A percentile compares a stretch with the other conserved stretches of the same genome.
Conservation (phyloP, 768 basidiomycete genomes). For the Tylopilus rubrobrunneus region DNA sequence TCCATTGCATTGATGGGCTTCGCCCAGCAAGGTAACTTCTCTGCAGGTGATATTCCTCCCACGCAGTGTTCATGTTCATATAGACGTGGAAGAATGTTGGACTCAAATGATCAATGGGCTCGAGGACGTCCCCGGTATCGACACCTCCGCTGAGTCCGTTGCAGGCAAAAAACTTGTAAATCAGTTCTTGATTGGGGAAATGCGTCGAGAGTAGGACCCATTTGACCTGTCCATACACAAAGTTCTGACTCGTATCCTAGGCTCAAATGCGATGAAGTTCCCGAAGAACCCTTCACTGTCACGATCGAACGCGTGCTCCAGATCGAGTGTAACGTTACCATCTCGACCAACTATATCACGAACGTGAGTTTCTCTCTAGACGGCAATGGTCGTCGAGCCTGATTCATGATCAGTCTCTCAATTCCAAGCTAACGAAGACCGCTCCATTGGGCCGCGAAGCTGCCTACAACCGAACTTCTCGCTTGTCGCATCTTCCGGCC, state of each 20-base stretch:
- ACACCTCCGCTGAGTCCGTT: slow-evolving; percentile 27
- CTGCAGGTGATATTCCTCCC: not conserved
- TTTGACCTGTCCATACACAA: slow-evolving; percentile 10
- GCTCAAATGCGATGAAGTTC: slow-evolving; percentile 75
- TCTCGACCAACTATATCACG: slow-evolving; percentile 80
- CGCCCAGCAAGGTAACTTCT: slow-evolving; percentile 68
- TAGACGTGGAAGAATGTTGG: slow-evolving; percentile 92
- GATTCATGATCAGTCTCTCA: slow-evolving; percentile 57
- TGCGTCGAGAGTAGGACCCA: slow-evolving; percentile 57
- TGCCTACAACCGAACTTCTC: slow-evolving; percentile 73
- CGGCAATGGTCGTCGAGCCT: slow-evolving; percentile 5
- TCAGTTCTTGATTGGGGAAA: slow-evolving; percentile 75
- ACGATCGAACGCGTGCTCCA: slow-evolving; percentile 76
- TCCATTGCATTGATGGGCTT: slow-evolving; percentile 49
- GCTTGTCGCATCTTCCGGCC: slow-evolving; percentile 77
- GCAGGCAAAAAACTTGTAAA: slow-evolving; percentile 62
- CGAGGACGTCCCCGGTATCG: slow-evolving; percentile 56
- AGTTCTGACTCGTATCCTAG: slow-evolving; percentile 37
- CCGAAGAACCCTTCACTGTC: slow-evolving; percentile 68
- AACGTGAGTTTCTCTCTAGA: slow-evolving; percentile 46
- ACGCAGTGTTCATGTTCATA: slow-evolving; percentile 1
- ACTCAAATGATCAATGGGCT: slow-evolving; percentile 68
- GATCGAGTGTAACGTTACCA: slow-evolving; percentile 89
- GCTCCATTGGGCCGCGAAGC: slow-evolving; percentile 81
- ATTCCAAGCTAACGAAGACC: slow-evolving; percentile 81